phyloP scores from a whole-genome alignment of 805 yeast species.

The Wickerhamomyces hampshirensis region DNA sequence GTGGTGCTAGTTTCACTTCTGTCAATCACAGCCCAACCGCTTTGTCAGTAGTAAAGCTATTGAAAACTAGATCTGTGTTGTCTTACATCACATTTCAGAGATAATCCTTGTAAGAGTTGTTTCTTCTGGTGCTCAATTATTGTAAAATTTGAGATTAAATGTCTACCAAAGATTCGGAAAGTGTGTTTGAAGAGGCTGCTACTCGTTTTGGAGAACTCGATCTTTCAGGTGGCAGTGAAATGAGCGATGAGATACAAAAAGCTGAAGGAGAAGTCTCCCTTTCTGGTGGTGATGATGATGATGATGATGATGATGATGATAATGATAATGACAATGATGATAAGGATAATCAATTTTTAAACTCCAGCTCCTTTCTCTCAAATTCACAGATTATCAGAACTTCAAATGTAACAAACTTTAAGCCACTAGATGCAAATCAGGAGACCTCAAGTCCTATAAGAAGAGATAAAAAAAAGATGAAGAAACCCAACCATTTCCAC shows the following conservation, averaged over 20 bases:
- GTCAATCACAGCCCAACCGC: too few species aligned
- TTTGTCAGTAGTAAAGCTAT: too few species aligned
- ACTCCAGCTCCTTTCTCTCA: conserved; percentile 25
- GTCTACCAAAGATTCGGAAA: background rate
- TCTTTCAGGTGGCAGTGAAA: conserved; percentile 6
- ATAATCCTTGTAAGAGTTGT: too few species aligned
- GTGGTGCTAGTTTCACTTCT: too few species aligned
- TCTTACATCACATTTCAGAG: too few species aligned
- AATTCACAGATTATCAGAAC: conserved; percentile 23
- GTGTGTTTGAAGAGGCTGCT: background rate
- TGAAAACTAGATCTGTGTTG: too few species aligned
- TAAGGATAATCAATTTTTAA: conserved; percentile 18
- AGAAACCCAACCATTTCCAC: background rate
- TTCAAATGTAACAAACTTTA: conserved; percentile 16
- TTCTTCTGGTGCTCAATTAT: too few species aligned
- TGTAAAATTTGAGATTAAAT: too few species aligned
- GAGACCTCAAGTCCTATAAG: conserved; percentile 19
- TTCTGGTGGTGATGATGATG: conserved; percentile 6
- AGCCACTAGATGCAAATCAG: conserved; percentile 5
- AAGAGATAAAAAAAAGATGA: conserved; percentile 4
- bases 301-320: conserved; percentile 3
- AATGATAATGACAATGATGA: conserved; percentile 9
- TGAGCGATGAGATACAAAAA: conserved; percentile 3
- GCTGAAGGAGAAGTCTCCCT: conserved; percentile 1
- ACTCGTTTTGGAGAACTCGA: background rate